A percentile compares a stretch with the other conserved stretches of the same genome.
Evolutionary conservation across 1,284 basidiomycete species (phyloP).

Genomic region (Pseudomicrostroma phylloplanum): DNA sequence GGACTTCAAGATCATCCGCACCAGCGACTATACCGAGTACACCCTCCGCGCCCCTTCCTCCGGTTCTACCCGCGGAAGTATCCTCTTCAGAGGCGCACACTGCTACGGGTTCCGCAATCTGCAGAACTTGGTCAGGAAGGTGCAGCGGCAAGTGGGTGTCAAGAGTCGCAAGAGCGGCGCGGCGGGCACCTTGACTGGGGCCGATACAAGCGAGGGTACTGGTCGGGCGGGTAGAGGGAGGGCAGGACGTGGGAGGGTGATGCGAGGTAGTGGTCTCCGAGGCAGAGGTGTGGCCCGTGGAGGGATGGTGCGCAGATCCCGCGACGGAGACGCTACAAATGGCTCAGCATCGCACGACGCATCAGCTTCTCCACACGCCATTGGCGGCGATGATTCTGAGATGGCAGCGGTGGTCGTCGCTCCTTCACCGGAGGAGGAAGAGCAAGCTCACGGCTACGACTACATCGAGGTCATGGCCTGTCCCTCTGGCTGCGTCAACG

Average conservation of each 20-base stretch:
- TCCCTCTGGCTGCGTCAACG: constrained; percentile 93
- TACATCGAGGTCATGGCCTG: constrained; percentile 99
- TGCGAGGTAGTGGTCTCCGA: constrained; percentile 46
- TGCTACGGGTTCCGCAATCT: constrained; percentile 97
- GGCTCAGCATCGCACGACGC: too few species aligned
- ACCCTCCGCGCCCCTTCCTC: constrained; percentile 35
- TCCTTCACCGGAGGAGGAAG: constrained; percentile 23
- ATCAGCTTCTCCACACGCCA: too few species aligned
- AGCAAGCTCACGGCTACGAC: constrained; percentile 66
- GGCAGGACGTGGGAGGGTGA: constrained; percentile 43
- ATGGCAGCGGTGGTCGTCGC: constrained; percentile 22
- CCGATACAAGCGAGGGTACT: constrained; percentile 8
- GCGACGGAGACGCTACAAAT: too few species aligned
- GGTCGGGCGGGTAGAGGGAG: constrained; percentile 11
- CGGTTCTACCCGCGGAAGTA: constrained; percentile 44
- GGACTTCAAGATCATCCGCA: constrained; percentile 37
- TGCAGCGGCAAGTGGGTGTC: constrained; percentile 59
- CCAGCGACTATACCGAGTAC: constrained; percentile 63
- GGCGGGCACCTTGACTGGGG: constrained; percentile 7
- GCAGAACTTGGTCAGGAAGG: constrained; percentile 89
- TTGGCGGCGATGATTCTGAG: constrained; percentile 36
- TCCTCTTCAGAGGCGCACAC: constrained; percentile 83
- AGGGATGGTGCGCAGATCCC: not conserved
- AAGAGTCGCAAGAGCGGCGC: constrained; percentile 26
- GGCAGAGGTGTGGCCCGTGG: constrained; percentile 51